Percentiles rank a stretch among this genome's conserved stretches.
phyloP scores from a whole-genome alignment of 83 land plant species.

The Picea abies region DNA sequence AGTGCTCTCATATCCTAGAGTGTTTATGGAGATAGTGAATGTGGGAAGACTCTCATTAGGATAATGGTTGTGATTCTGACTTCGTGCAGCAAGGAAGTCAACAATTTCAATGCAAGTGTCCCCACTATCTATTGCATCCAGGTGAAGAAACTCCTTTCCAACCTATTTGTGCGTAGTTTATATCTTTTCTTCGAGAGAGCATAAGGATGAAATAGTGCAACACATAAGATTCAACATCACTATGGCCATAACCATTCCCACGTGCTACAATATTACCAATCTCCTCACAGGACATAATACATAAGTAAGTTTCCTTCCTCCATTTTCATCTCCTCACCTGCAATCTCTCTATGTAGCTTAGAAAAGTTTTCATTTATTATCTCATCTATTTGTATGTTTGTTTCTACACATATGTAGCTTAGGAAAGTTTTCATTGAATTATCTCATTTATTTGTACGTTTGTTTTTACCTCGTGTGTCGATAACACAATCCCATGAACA shows the following conservation, averaged over 20 bases:
- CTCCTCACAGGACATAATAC: conserved; percentile 44
- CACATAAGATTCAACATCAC: conserved; percentile 27
- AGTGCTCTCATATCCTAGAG: too few species aligned
- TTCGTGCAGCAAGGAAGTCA: conserved; percentile 35
- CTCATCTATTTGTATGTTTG: too few species aligned
- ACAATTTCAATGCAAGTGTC: conserved; percentile 19
- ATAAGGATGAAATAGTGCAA: conserved; percentile 1
- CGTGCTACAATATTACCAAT: conserved; percentile 40
- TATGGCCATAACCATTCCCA: conserved; percentile 39
- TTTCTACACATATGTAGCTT: too few species aligned
- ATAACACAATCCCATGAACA: too few species aligned
- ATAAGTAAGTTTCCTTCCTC: conserved; percentile 26
- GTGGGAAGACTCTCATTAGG: conserved; percentile 29
- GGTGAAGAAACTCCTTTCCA: conserved; percentile 24
- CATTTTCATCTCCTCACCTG: too few species aligned
- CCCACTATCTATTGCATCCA: conserved; percentile 33
- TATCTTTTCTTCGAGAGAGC: conserved; percentile 14
- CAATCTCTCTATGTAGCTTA: too few species aligned
- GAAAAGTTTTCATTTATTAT: too few species aligned
- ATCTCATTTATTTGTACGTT: too few species aligned
- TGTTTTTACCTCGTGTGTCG: too few species aligned
- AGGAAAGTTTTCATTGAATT: too few species aligned
- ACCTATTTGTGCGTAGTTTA: conserved; percentile 40
- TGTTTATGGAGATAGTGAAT: conserved; percentile 13
- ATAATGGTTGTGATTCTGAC: conserved; percentile 27